phyloP scores from a whole-genome alignment of 2,329 filamentous ascomycete genomes.

The Pseudocercospora cruenta region DNA sequence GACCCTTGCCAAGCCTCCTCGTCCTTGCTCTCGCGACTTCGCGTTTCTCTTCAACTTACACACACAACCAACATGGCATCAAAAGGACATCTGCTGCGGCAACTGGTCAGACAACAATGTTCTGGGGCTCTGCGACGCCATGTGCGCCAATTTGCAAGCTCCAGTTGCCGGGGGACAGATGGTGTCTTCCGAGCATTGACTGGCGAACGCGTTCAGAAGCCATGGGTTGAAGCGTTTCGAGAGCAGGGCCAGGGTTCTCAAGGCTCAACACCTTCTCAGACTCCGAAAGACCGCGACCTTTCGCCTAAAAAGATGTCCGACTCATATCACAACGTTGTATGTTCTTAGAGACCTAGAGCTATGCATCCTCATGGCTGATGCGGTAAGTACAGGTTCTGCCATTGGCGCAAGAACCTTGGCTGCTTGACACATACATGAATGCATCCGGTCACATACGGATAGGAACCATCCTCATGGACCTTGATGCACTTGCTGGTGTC shows the following conservation, averaged over 20 bases:
- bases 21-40: background rate
- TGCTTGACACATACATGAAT: conserved; percentile 78
- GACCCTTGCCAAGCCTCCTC: background rate
- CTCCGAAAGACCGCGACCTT: conserved; percentile 57
- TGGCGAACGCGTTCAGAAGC: conserved; percentile 64
- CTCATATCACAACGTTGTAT: conserved; percentile 68
- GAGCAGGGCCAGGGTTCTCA: conserved; percentile 48
- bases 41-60: background rate
- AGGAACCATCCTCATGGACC: conserved; percentile 76
- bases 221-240: conserved; percentile 68
- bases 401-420: conserved; percentile 73
- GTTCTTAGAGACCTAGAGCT: conserved; percentile 32
- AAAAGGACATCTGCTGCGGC: background rate
- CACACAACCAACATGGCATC: conserved; percentile 4
- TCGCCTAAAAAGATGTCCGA: conserved; percentile 71
- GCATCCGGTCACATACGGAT: conserved; percentile 73
- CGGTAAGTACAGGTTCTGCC: conserved; percentile 60
- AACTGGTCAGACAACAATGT: background rate
- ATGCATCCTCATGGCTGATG: conserved; percentile 34
- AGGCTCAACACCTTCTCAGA: conserved; percentile 39
- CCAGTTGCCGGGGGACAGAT: conserved; percentile 48
- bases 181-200: conserved; percentile 65
- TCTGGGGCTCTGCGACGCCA: background rate
- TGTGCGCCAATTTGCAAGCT: conserved; percentile 24
- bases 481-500: conserved; percentile 76